These are phyloP conservation scores for Eimeria maxima DNA, from an alignment of 169 alveolate genomes.

Conservation along the genomic window DNA sequence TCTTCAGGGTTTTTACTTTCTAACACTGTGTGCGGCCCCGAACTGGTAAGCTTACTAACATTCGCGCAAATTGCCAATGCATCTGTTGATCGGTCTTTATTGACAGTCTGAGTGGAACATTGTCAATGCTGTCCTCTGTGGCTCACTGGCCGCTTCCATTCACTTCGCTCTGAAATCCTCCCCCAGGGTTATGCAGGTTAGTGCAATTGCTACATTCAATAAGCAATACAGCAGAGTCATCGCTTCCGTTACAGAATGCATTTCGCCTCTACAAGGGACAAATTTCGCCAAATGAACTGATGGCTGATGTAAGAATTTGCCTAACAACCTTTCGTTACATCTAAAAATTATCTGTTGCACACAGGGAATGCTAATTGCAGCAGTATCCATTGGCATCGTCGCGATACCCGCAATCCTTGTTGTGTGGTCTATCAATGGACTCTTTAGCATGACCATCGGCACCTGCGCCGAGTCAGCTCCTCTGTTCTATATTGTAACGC, in stretches of 20 bases:
- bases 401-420: constrained; percentile 57
- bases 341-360: background rate
- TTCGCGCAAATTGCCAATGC: background rate
- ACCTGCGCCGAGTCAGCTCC: constrained; percentile 74
- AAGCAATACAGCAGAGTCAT: background rate
- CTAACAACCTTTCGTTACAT: background rate
- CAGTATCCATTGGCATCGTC: constrained; percentile 48
- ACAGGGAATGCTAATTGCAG: constrained; percentile 65
- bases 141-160: constrained; percentile 65
- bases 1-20: constrained; percentile 48
- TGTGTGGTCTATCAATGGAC: constrained; percentile 61
- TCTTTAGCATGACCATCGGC: constrained; percentile 70
- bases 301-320: background rate
- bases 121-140: constrained; percentile 73
- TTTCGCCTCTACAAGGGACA: constrained; percentile 31
- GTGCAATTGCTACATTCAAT: background rate
- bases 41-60: constrained; percentile 7
- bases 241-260: constrained; percentile 19
- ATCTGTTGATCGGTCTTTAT: background rate
- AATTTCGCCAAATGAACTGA: constrained; percentile 36
- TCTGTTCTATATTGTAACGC: constrained; percentile 48
- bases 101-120: constrained; percentile 76
- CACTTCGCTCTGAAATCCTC: constrained; percentile 62
- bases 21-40: constrained; percentile 75
- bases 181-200: constrained; percentile 65